Evolutionary conservation across 1,284 basidiomycete species (phyloP), one percentile per base, ranked within the genome.

Genomic region (Ustilago vetiveriae): DNA sequence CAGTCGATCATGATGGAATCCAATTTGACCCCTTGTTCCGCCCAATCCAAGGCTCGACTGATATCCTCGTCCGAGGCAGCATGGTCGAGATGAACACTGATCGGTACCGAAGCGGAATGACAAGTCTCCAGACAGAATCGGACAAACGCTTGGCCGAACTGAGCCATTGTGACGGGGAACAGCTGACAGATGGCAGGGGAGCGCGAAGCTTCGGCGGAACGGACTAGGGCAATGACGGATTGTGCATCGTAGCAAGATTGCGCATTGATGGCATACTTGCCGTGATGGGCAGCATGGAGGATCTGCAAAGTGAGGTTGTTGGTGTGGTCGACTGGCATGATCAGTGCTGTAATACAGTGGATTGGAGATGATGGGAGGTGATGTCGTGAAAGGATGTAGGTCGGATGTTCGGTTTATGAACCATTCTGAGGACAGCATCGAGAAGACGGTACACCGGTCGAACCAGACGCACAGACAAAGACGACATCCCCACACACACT

Each of bases 1-100:
- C 67, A 71, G 38, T 73, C 71, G 29, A 73, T 67, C 71, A 73
- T 73, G 47, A 73, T 73, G 4, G 43, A 51, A 32, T 73, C 71
- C 11, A 73, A 23, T 2, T 47, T 50, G 1, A 45, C 50, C 8
- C 65, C 67, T 39, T 67, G 30, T 39, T 71, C 63, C 0, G 71
- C 71, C 39, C 40, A 71, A 16, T 54, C 39, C 10, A 73, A 36
- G 2, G 56, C 65, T 8, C 62, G 44, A 10, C 23, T 36, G 40
- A 73, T 73, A 41, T 73, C 71, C 35, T 71, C 63, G 32, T 71
- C 54, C 10, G 4, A 39, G 0, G 54, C 67, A 1, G 71, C 71
- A 26, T 73, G 71, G 47, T 73, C 71, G 40, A 73, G 53, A 40
- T 73, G 68, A 6, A 73, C 71, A 0, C 56, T 21, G 32, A 73